Conservation (phyloP, 371 early-diverging fungal species). For the Syncephalastrum racemosum region DNA sequence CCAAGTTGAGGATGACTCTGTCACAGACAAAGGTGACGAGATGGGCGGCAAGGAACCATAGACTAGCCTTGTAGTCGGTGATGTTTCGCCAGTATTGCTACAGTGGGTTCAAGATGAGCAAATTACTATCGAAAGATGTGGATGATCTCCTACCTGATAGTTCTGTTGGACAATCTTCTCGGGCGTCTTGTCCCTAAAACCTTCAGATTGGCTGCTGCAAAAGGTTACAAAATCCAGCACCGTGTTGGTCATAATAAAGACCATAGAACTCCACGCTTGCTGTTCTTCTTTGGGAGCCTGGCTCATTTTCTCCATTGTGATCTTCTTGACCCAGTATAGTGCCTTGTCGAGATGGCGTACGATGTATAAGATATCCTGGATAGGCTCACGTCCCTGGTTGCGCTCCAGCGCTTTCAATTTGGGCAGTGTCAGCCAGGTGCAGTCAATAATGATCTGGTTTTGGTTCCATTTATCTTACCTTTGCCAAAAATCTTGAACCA, state of each 20-base stretch:
- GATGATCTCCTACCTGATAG: background rate
- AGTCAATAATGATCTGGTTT: background rate
- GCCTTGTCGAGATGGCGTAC: background rate
- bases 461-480: too few relatives aligned
- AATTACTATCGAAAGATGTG: background rate
- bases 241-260: slow-evolving; percentile 6
- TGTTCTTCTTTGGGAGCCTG: slow-evolving; percentile 3
- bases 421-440: too few relatives aligned
- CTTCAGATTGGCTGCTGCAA: slow-evolving; percentile 1
- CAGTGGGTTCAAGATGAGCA: background rate
- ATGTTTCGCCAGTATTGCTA: slow-evolving; percentile 5
- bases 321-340: slow-evolving; percentile 4
- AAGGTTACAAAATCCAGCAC: slow-evolving; percentile 13
- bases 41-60: slow-evolving; percentile 12
- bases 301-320: slow-evolving; percentile 7
- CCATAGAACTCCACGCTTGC: slow-evolving; percentile 14
- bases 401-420: background rate
- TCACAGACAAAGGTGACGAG: slow-evolving; percentile 9
- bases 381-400: background rate
- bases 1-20: slow-evolving; percentile 12
- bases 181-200: background rate
- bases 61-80: slow-evolving; percentile 3
- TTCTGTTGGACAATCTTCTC: background rate
- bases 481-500: slow-evolving; percentile 10
- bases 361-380: slow-evolving; percentile 7